Base-by-base conservation (phyloP, 2,329 filamentous ascomycete genomes). In the Fusarium zealandicum region DNA sequence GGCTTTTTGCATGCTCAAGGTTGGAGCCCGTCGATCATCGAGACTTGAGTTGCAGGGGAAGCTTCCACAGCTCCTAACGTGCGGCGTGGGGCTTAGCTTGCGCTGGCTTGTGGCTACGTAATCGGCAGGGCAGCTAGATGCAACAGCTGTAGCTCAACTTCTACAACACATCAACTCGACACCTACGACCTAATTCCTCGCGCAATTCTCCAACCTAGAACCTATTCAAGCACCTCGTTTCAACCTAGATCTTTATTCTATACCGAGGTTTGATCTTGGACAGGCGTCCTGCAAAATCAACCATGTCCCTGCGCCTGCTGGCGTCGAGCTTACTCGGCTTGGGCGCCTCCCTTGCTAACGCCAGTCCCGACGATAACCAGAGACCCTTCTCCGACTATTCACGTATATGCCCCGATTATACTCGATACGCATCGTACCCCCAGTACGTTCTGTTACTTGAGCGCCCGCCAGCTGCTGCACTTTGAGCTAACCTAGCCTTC, bases 341-440 rank as follows among this genome's bases (percentile, higher is more conserved):
- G 22, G 54, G 61, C 30, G 51, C 56, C 31, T 59, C 46, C 16
- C 39, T 66, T 41, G 64, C 59, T 41, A 61, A 42, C 42, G 65
- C 59, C 31, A 58, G 54, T 17, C 39, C 45, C 2, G 48, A 59
- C 25, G 58, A 49, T 25, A 54, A 66, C 18, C 70, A 72, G 47
- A 51, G 40, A 27, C 67, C 64, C 22, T 55, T 75, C 3, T 42
- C 51, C 18, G 60, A 67, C 16, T 66, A 68, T 37, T 45, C 51
- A 10, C 65, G 58, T 10, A 71, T 72, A 18, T 79, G 76, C 45
- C 76, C 76, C 3, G 72, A 78, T 40, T 79, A 78, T 59, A 70
- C 70, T 5, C 61, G 62, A 27, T 79, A 79, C 52, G 71, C 76
- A 14, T 56, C 69, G 10, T 70, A 70, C 52, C 58, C 72, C 10